Evolutionary conservation across 2,329 filamentous ascomycete species (phyloP).

Genomic region (Cladophialophora immunda): DNA sequence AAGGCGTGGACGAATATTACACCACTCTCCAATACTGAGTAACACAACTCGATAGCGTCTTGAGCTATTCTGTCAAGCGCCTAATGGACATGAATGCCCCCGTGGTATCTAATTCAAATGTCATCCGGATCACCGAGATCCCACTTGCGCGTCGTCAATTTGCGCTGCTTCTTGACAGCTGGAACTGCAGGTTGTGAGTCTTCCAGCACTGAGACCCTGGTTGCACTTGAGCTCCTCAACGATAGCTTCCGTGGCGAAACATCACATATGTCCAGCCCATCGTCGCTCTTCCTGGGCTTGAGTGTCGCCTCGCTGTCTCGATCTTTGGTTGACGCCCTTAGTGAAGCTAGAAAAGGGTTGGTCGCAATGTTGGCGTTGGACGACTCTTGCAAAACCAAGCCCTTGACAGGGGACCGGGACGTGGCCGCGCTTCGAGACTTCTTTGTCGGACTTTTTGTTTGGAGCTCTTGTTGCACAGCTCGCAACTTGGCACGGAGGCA

Average conservation of each 20-base stretch:
- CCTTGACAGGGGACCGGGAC: conserved; percentile 34
- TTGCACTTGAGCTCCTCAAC: conserved; percentile 36
- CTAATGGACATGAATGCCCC: not conserved
- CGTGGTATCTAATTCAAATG: conserved; percentile 34
- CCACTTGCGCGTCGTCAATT: conserved; percentile 57
- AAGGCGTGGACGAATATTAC: not conserved
- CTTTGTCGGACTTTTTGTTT: conserved; percentile 70
- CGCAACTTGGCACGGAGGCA: conserved; percentile 71
- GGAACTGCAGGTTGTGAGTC: conserved; percentile 39
- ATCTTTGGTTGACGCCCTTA: conserved; percentile 23
- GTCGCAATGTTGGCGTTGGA: conserved; percentile 36
- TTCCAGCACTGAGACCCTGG: conserved; percentile 17
- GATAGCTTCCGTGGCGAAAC: conserved; percentile 40
- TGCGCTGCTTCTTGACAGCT: conserved; percentile 52
- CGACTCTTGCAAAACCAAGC: conserved; percentile 34
- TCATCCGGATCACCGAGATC: conserved; percentile 56
- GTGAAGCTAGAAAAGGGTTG: conserved; percentile 38
- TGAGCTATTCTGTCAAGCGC: not conserved
- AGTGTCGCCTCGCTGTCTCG: conserved; percentile 34
- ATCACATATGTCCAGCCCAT: conserved; percentile 30
- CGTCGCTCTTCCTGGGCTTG: conserved; percentile 29
- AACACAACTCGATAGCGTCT: not conserved
- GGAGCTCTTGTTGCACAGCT: conserved; percentile 71
- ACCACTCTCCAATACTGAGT: not conserved
- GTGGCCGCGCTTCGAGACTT: conserved; percentile 43